Evolutionary conservation across 1,139 yeast genomes (phyloP), one percentile per base, ranked within the genome.

Genomic region (Magnusiomyces suaveolens): DNA sequence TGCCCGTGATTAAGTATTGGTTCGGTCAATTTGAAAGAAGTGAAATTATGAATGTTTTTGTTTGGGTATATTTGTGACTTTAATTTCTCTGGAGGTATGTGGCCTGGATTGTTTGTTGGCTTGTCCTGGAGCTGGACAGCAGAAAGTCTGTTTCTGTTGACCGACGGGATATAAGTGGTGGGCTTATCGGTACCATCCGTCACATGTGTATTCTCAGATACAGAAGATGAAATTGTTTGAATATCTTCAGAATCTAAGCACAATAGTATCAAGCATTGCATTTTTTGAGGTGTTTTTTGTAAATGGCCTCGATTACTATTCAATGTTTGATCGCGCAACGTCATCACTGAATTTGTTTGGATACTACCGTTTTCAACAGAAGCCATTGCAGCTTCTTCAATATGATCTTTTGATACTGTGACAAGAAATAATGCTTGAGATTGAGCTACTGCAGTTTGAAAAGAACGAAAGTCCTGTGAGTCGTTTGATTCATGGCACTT

Each of bases 351-450:
- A 3, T n/a, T 8, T 36, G 18, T 18, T 29, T 12, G 33, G 12
- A 6, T 12, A 29, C 33, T 29, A 12, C 33, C 12, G 33, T 29
- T 12, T 29, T 29, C 33, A 6, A 6, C 33, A 29, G 33, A 29
- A 12, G 12, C 12, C 12, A 12, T 29, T 29, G 33, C 6, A n/a
- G n/a, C n/a, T n/a, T n/a, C n/a, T n/a, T n/a, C n/a, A n/a, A n/a
- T n/a, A 6, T 29, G 6, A 29, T 29, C 12, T 29, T 29, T 12
- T 29, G 25, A 20, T 6, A 41, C n/a, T 8, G 44, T 41, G 44
- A 41, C 44, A 21, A 41, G 44, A 41, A 41, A 41, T 25, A 41
- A 21, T 41, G 44, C 44, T 21, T 41, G 44, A 3, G 44, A 41
- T 41, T 20, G 44, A 20, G 24, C 8, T 4, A 20, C 25, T 18